phyloP scores from a whole-genome alignment of 495 filamentous ascomycete genomes.

The Tuber aestivum region DNA sequence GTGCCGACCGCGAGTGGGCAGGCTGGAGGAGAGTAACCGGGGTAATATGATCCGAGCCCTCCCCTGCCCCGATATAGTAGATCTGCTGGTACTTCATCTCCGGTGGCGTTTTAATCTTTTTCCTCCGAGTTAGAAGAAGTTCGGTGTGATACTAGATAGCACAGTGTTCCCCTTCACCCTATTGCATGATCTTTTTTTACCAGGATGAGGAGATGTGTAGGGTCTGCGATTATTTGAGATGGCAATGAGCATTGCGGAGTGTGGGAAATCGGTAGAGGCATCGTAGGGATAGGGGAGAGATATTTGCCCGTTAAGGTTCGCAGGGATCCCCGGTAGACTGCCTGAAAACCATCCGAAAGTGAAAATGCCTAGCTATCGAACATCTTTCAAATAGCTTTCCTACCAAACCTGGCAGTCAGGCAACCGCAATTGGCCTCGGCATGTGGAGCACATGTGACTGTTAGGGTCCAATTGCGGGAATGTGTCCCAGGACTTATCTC shows the following conservation, averaged over 20 bases:
- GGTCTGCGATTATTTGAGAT: neutral
- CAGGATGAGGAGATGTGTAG: neutral
- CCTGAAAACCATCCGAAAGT: neutral
- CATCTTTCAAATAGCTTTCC: neutral
- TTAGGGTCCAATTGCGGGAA: neutral
- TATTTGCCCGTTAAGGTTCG: neutral
- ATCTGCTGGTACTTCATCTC: neutral
- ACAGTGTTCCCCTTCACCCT: neutral
- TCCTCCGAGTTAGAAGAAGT: neutral
- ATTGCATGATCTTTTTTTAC: neutral
- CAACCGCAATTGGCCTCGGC: neutral
- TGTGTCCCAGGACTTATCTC: neutral
- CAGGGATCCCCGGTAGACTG: neutral
- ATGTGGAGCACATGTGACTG: neutral
- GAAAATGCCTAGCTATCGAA: neutral
- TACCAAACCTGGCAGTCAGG: neutral
- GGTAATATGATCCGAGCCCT: neutral
- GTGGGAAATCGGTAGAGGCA: neutral
- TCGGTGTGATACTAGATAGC: neutral
- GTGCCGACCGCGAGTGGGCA: neutral
- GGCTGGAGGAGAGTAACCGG: neutral
- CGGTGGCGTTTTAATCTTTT: neutral
- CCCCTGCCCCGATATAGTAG: neutral
- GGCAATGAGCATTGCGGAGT: neutral
- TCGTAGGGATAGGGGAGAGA: neutral